Evolutionary conservation across 192 early-diverging fungal species (phyloP).

Genomic region (Coemansia sp.): DNA sequence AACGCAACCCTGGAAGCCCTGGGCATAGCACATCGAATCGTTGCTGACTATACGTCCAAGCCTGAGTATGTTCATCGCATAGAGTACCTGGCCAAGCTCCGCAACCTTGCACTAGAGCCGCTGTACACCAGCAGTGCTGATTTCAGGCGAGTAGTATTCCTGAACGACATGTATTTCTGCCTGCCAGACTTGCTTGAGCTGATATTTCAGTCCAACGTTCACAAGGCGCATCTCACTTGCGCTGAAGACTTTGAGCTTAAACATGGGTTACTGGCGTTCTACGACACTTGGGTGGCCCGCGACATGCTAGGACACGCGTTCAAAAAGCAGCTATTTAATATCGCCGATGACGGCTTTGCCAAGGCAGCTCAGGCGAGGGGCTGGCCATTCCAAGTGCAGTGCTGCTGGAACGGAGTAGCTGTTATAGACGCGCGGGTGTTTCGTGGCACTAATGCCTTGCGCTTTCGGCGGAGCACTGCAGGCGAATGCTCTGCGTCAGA

Average conservation of each 20-base stretch:
- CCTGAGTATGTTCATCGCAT: slow-evolving; percentile 34
- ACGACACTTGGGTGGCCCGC: slow-evolving; percentile 54
- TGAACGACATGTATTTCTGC: slow-evolving; percentile 53
- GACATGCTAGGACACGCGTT: slow-evolving; percentile 49
- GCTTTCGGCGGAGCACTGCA: slow-evolving; percentile 18
- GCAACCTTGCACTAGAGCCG: slow-evolving; percentile 49
- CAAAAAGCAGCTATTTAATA: slow-evolving; percentile 25
- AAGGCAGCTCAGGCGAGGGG: slow-evolving; percentile 13
- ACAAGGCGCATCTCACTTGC: slow-evolving; percentile 51
- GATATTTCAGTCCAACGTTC: slow-evolving; percentile 39
- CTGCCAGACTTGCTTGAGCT: slow-evolving; percentile 52
- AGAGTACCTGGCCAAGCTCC: slow-evolving; percentile 46
- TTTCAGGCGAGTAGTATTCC: slow-evolving; percentile 37
- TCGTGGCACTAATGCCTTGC: slow-evolving; percentile 2
- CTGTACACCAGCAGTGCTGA: slow-evolving; percentile 5
- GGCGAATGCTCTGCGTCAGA: slow-evolving; percentile 54
- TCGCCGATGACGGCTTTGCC: slow-evolving; percentile 31
- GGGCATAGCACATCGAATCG: slow-evolving; percentile 24
- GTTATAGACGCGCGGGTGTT: slow-evolving; percentile 46
- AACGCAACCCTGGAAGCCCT: slow-evolving; percentile 7
- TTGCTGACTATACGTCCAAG: slow-evolving; percentile 4
- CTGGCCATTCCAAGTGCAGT: slow-evolving; percentile 51
- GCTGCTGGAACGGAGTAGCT: slow-evolving; percentile 54
- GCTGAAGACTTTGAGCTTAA: slow-evolving; percentile 48
- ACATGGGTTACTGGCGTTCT: slow-evolving; percentile 36